phyloP scores from a whole-genome alignment of 805 yeast species.

The Zygoascus tannicola region DNA sequence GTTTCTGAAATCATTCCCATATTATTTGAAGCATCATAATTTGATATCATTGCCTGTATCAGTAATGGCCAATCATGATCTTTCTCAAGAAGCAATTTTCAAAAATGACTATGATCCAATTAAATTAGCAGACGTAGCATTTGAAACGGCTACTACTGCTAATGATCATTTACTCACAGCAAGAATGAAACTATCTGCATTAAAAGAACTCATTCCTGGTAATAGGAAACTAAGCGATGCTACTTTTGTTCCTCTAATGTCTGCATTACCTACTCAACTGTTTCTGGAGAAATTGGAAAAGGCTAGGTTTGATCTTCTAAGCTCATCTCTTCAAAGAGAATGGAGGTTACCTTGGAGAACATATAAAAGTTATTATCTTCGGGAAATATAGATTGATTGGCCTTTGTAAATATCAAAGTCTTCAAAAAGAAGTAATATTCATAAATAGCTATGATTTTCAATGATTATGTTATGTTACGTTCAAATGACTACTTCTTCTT shows the following conservation, averaged over 20 bases:
- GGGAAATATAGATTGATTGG: slow-evolving; percentile 28
- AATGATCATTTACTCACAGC: slow-evolving; percentile 75
- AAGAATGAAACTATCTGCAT: slow-evolving; percentile 34
- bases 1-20: slow-evolving; percentile 49
- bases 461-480: no score
- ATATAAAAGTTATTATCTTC: slow-evolving; percentile 38
- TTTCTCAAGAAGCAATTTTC: slow-evolving; percentile 55
- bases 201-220: slow-evolving; percentile 30
- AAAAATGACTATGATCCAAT: slow-evolving; percentile 17
- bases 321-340: slow-evolving; percentile 38
- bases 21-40: slow-evolving; percentile 43
- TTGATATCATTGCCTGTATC: slow-evolving; percentile 57
- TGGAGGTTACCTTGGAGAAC: slow-evolving; percentile 61
- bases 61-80: slow-evolving; percentile 39
- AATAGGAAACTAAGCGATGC: slow-evolving; percentile 38
- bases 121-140: slow-evolving; percentile 50
- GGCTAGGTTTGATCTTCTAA: slow-evolving; percentile 52
- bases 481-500: no score
- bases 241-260: slow-evolving; percentile 57
- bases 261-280: slow-evolving; percentile 49
- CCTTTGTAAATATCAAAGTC: no score
- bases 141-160: slow-evolving; percentile 62
- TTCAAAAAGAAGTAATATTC: no score
- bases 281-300: slow-evolving; percentile 54
- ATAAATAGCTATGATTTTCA: no score